A percentile compares a stretch with the other conserved stretches of the same genome.
Conservation (phyloP, 148 eudicot genomes). For the Cornus kousa region DNA sequence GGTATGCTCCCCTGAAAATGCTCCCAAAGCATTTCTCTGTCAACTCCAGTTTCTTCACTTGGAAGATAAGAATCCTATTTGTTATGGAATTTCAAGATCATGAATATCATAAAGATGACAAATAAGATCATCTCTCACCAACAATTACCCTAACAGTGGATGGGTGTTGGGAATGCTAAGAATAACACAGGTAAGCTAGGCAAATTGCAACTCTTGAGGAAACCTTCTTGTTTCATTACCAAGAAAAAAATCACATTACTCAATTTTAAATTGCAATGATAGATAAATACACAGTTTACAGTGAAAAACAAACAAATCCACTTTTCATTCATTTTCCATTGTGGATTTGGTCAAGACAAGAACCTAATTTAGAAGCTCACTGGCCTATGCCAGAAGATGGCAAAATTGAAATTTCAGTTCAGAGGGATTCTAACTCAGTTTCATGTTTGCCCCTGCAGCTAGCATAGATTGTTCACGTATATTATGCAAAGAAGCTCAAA, state of each 20-base stretch:
- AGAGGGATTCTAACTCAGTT: neutral
- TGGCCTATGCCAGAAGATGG: too few relatives aligned
- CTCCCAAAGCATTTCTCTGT: too few relatives aligned
- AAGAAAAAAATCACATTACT: too few relatives aligned
- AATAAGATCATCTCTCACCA: neutral
- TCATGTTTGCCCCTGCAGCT: neutral
- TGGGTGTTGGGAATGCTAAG: too few relatives aligned
- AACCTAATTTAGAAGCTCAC: neutral
- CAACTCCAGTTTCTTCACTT: too few relatives aligned
- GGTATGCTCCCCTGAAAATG: too few relatives aligned
- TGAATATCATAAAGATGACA: neutral
- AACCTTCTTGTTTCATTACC: too few relatives aligned
- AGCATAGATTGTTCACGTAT: neutral
- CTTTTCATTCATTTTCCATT: neutral
- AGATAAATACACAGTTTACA: neutral
- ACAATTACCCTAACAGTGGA: neutral
- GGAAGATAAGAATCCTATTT: neutral
- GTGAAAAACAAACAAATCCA: neutral
- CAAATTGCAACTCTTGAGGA: too few relatives aligned
- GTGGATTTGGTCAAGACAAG: neutral
- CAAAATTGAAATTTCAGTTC: neutral
- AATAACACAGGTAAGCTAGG: too few relatives aligned
- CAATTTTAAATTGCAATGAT: neutral
- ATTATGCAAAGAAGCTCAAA: neutral
- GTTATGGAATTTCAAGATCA: neutral